Evolutionary conservation across 305 asterid species (phyloP), one percentile per base, ranked within the genome.

Genomic region (Ilex paraguariensis): DNA sequence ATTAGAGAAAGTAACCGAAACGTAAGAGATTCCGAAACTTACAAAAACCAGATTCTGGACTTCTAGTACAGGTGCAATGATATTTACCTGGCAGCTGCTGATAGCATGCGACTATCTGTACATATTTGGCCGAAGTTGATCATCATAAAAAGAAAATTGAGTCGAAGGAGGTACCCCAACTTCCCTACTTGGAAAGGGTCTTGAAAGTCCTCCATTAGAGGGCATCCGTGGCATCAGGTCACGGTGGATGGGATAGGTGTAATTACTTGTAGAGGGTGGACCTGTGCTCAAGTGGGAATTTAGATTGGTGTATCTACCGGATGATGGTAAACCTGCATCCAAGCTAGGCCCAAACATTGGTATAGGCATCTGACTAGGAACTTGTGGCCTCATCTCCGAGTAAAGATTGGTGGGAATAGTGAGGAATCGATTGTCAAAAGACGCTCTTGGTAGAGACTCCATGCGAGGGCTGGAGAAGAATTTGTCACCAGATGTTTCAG

Each of bases 111-210:
- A 30, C 80, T 84, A 89, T 60, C 82, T 74, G 62, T 74, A 70
- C 72, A 76, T 61, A 67, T 75, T 71, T 57, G 77, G 81, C 69
- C 84, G 68, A 14, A 64, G 33, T n/a, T 57, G 78, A 70, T 80
- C 67, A 55, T 73, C 80, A n/a, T 81, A 66, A 16, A 63, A 74
- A 61, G 81, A 62, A 62, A 79, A 62, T 15, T 66, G 77, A 68
- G 77, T 65, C 33, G 63, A 54, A 13, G 84, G 78, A 66, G 85
- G 82, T 58, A 71, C 57, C 63, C 79, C 76, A 46, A 68, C 54
- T 51, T 74, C 88, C 31, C 81, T 62, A 57, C 68, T 70, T 2
- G 74, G 66, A 48, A 64, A 60, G 62, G 76, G 59, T 72, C 87
- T 65, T n/a, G 82, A 58, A 59, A 67, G 15, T 77, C 76, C 77